Percentiles rank a stretch among this genome's conserved stretches.
phyloP scores from a whole-genome alignment of 371 early-diverging fungal genomes.

The Rhizopus sp. region DNA sequence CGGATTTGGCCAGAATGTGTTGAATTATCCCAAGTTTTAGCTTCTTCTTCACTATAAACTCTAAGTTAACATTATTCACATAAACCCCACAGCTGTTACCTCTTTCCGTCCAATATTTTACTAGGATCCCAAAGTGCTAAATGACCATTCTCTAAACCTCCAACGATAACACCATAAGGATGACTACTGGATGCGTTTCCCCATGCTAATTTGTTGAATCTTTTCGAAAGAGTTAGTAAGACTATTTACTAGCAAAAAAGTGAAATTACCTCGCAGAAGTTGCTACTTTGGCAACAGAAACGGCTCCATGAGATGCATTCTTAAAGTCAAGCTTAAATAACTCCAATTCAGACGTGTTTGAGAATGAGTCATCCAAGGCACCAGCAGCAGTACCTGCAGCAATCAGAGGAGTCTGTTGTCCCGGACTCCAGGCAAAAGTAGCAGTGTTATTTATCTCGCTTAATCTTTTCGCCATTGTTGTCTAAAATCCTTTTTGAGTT shows the following conservation, averaged over 20 bases:
- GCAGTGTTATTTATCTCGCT: conserved; percentile 82
- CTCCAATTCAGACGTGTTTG: conserved; percentile 89
- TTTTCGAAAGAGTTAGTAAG: conserved; percentile 3
- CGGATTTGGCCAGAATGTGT: conserved; percentile 89
- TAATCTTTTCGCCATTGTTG: conserved; percentile 51
- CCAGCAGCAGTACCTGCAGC: conserved; percentile 97
- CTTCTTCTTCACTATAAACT: conserved; percentile 33
- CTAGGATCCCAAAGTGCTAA: conserved; percentile 87
- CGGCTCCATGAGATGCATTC: conserved; percentile 38
- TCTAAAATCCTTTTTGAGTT: conserved; percentile 1
- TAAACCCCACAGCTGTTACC: conserved; percentile 32
- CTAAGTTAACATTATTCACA: not conserved
- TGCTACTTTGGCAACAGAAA: conserved; percentile 63
- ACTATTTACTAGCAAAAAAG: not conserved
- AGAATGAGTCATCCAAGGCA: conserved; percentile 94
- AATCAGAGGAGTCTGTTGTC: conserved; percentile 70
- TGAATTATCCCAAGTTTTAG: conserved; percentile 67
- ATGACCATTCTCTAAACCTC: conserved; percentile 95
- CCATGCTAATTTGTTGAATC: conserved; percentile 89
- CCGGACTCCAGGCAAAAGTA: conserved; percentile 83
- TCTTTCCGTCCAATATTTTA: conserved; percentile 65
- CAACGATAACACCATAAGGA: conserved; percentile 85
- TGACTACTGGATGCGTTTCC: conserved; percentile 55
- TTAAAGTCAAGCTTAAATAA: conserved; percentile 79
- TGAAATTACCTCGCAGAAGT: conserved; percentile 63